phyloP scores from a whole-genome alignment of 1,284 basidiomycete species.

The Anthracocystis walkeri region DNA sequence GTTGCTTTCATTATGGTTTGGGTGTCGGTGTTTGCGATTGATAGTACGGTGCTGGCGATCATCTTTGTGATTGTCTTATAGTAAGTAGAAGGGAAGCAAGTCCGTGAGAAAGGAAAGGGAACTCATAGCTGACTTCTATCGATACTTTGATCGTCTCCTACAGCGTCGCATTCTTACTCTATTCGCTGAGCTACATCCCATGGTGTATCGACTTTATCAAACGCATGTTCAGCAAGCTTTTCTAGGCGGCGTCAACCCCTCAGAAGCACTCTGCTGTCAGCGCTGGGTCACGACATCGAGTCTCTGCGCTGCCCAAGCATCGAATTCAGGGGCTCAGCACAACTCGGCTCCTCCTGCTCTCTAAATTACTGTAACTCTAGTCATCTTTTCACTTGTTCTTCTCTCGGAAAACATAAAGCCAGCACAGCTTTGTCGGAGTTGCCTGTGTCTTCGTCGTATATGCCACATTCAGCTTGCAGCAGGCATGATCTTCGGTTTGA shows the following conservation, averaged over 20 bases:
- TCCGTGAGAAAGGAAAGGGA: too few species aligned
- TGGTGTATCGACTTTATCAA: constrained; percentile 61
- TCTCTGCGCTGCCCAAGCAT: not conserved
- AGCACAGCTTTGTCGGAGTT: too few species aligned
- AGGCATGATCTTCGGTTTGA: too few species aligned
- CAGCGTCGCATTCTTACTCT: constrained; percentile 49
- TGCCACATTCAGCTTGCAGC: too few species aligned
- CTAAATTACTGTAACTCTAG: constrained; percentile 21
- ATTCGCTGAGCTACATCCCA: constrained; percentile 55
- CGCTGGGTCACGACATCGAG: not conserved
- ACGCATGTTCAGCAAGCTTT: constrained; percentile 53
- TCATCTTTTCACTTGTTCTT: not conserved
- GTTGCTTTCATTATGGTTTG: constrained; percentile 69
- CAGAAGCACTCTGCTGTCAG: not conserved
- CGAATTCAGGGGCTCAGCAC: not conserved
- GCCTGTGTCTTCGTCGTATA: not conserved
- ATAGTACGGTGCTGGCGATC: constrained; percentile 51
- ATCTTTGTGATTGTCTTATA: constrained; percentile 62
- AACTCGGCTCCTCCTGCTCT: not conserved
- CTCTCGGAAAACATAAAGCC: not conserved
- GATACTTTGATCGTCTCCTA: not conserved
- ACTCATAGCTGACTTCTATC: not conserved
- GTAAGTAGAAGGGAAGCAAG: constrained; percentile 29
- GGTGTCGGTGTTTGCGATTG: constrained; percentile 61
- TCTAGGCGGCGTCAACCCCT: constrained; percentile 14